Percentiles rank a stretch among this genome's conserved stretches.
These are phyloP conservation scores for Senna siamea DNA, from an alignment of 306 rosid species.

Conservation along the genomic window DNA sequence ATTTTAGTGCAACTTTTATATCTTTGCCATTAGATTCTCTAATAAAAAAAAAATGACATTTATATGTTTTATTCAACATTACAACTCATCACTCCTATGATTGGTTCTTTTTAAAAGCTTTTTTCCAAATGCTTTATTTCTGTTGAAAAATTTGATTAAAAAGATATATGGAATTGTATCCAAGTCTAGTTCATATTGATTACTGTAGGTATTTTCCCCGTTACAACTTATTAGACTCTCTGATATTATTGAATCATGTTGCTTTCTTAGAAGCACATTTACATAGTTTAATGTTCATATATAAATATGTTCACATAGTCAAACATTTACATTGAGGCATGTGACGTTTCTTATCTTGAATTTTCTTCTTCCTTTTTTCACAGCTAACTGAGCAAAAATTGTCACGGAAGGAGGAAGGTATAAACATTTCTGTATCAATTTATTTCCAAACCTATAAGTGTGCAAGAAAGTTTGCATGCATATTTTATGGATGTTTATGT, in stretches of 20 bases:
- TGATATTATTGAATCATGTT: not conserved
- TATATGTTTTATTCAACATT: no score
- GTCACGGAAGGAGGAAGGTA: conserved; percentile 85
- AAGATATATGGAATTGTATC: no score
- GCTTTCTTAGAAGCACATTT: no score
- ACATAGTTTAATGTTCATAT: not conserved
- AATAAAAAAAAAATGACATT: no score
- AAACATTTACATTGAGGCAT: not conserved
- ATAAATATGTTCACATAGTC: not conserved
- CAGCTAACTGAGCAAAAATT: conserved; percentile 79
- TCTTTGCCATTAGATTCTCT: no score
- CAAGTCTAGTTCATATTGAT: not conserved
- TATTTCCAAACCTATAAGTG: conserved; percentile 6
- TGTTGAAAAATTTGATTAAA: no score
- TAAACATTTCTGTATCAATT: conserved; percentile 10
- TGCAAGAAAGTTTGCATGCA: conserved; percentile 2
- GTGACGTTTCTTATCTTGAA: conserved; percentile 30
- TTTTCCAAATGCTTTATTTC: no score
- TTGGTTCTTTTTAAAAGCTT: no score
- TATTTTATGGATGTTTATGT: conserved; percentile 18
- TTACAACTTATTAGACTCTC: conserved; percentile 7
- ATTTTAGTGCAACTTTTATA: no score
- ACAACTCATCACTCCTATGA: no score
- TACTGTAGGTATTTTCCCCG: conserved; percentile 4
- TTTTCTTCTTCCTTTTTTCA: conserved; percentile 22